These are phyloP conservation scores for Yarrowia sp. DNA, from an alignment of 805 yeast genomes.

Conservation along the genomic window DNA sequence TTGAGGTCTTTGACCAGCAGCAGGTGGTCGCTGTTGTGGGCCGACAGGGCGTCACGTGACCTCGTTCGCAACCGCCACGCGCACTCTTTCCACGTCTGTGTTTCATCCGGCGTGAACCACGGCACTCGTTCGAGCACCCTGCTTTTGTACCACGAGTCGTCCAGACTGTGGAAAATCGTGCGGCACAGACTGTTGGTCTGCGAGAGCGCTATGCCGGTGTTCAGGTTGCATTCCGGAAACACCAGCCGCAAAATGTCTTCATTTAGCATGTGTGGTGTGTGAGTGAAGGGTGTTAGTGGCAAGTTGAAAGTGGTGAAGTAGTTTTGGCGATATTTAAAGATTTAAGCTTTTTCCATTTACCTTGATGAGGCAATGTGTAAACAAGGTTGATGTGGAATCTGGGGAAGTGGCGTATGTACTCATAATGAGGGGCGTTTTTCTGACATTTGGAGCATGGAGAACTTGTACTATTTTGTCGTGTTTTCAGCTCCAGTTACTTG, in stretches of 20 bases:
- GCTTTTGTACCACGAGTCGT: background rate
- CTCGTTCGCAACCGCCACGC: background rate
- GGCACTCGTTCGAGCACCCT: background rate
- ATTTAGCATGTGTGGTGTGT: conserved; percentile 4
- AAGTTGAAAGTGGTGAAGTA: too few relatives aligned
- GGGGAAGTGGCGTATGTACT: too few relatives aligned
- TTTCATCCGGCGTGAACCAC: background rate
- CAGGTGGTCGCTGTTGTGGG: background rate
- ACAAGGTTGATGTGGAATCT: too few relatives aligned
- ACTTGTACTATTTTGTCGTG: too few relatives aligned
- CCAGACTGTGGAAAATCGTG: background rate
- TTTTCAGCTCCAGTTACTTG: too few relatives aligned
- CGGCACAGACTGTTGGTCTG: background rate
- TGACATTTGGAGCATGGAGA: too few relatives aligned
- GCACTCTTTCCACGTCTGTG: background rate
- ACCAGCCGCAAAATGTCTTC: background rate
- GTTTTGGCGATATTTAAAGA: too few relatives aligned
- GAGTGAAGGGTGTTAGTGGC: too few relatives aligned
- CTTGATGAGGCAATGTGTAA: too few relatives aligned
- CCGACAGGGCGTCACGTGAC: background rate
- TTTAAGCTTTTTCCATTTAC: too few relatives aligned
- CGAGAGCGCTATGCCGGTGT: background rate
- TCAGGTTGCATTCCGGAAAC: background rate
- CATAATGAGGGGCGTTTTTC: too few relatives aligned
- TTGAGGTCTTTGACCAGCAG: background rate